Evolutionary conservation across 768 basidiomycete genomes (phyloP).

Genomic region (Rossbeevera mucosa): DNA sequence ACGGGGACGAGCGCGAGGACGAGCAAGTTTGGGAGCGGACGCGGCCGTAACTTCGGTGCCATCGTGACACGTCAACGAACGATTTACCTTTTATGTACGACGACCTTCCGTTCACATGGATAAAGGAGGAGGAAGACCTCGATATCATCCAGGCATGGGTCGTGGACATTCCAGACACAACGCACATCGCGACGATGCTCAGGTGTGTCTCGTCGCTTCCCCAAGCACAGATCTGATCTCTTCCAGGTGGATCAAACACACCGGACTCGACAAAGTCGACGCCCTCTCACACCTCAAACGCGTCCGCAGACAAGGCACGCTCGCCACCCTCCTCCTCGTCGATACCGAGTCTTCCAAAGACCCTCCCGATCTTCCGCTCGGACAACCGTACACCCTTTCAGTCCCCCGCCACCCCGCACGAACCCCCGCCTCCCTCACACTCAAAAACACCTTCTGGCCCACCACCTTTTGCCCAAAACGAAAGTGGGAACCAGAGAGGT

Average conservation of each 20-base stretch:
- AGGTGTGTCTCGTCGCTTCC: conserved; percentile 38
- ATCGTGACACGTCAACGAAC: conserved; percentile 10
- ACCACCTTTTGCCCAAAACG: conserved; percentile 67
- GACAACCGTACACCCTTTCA: conserved; percentile 48
- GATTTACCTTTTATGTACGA: conserved; percentile 25
- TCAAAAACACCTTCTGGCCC: conserved; percentile 84
- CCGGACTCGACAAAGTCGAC: conserved; percentile 50
- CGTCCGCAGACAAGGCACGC: conserved; percentile 50
- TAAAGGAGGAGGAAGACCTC: conserved; percentile 56
- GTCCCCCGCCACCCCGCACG: conserved; percentile 70
- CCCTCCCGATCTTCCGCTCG: conserved; percentile 48
- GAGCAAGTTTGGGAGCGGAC: conserved; percentile 49
- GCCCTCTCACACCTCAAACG: conserved; percentile 74
- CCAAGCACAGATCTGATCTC: neutral
- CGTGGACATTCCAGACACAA: conserved; percentile 63
- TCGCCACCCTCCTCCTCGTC: conserved; percentile 58
- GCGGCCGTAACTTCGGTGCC: conserved; percentile 32
- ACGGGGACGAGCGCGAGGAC: conserved; percentile 61
- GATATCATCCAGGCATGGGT: conserved; percentile 69
- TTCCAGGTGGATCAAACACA: conserved; percentile 64
- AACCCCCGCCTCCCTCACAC: conserved; percentile 55
- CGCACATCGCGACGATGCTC: conserved; percentile 55
- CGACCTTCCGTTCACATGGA: conserved; percentile 61
- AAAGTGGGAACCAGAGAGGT: conserved; percentile 61
- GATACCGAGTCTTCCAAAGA: conserved; percentile 31